These are phyloP conservation scores for Dothistroma pini DNA, from an alignment of 2,329 filamentous ascomycete genomes.

Conservation along the genomic window DNA sequence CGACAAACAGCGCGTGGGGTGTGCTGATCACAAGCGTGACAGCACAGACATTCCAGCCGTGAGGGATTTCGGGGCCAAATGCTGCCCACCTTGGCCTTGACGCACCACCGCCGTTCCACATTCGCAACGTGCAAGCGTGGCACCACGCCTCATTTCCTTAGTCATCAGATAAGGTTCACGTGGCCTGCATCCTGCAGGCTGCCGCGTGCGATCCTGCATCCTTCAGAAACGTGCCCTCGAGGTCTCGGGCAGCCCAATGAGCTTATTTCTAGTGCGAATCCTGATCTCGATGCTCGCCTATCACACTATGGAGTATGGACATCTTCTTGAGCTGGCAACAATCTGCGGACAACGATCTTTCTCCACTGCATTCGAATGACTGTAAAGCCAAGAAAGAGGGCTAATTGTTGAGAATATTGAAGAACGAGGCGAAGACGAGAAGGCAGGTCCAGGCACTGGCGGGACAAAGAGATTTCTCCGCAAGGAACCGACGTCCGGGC, in stretches of 20 bases:
- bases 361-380: neutral
- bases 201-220: neutral
- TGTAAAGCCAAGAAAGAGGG: neutral
- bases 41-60: neutral
- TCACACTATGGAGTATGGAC: no score
- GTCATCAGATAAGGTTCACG: neutral
- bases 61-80: neutral
- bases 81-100: neutral
- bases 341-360: neutral
- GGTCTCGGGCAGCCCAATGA: conserved; percentile 6
- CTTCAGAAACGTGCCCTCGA: conserved; percentile 3
- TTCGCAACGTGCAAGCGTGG: conserved; percentile 1
- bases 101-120: neutral
- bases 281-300: neutral
- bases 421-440: no score
- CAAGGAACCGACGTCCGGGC: neutral
- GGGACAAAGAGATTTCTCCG: neutral
- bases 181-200: neutral
- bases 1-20: neutral
- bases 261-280: conserved; percentile 4
- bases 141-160: neutral
- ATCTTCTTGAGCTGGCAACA: neutral
- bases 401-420: neutral
- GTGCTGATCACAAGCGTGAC: neutral
- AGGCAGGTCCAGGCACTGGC: neutral